Percentiles rank a stretch among this genome's conserved stretches.
Evolutionary conservation across 2,329 filamentous ascomycete genomes (phyloP).

Genomic region (Alternaria rosae): DNA sequence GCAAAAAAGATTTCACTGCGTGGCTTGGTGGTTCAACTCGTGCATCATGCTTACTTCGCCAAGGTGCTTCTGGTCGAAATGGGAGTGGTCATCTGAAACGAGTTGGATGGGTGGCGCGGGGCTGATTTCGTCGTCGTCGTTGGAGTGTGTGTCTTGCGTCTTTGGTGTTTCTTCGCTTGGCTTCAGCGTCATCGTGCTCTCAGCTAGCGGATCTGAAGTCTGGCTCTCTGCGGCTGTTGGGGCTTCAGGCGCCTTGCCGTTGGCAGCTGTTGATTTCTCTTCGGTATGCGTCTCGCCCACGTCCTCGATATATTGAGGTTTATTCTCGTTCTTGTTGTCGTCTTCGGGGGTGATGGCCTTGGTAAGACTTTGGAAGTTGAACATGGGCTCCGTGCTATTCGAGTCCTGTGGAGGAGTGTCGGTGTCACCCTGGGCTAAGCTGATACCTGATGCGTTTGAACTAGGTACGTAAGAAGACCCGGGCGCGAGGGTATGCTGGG

Average conservation of each 20-base stretch:
- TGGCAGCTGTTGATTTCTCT: conserved; percentile 6
- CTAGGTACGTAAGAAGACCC: conserved; percentile 57
- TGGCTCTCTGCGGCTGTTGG: conserved; percentile 5
- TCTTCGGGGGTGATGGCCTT: conserved; percentile 78
- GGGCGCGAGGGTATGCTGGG: conserved; percentile 45
- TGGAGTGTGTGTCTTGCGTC: conserved; percentile 2
- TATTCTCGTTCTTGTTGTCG: conserved; percentile 52
- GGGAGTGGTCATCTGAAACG: conserved; percentile 24
- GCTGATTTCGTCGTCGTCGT: conserved; percentile 38
- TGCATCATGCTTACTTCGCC: conserved; percentile 43
- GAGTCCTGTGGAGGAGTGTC: conserved; percentile 48
- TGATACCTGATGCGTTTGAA: conserved; percentile 64
- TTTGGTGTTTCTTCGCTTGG: conserved; percentile 20
- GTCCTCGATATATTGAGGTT: conserved; percentile 53
- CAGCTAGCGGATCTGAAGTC: conserved; percentile 25
- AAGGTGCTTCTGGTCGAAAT: conserved; percentile 45
- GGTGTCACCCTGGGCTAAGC: conserved; percentile 37
- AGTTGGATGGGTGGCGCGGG: conserved; percentile 33
- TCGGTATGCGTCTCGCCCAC: conserved; percentile 22
- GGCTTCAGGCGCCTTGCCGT: conserved; percentile 3
- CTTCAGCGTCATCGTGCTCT: conserved; percentile 40
- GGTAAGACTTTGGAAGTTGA: conserved; percentile 88
- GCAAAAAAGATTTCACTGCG: conserved; percentile 29
- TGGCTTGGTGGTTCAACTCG: conserved; percentile 36
- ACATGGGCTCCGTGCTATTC: conserved; percentile 75